These are phyloP conservation scores for Fusarium fujikuroi DNA, from an alignment of 2,329 filamentous ascomycete genomes.

Conservation along the genomic window DNA sequence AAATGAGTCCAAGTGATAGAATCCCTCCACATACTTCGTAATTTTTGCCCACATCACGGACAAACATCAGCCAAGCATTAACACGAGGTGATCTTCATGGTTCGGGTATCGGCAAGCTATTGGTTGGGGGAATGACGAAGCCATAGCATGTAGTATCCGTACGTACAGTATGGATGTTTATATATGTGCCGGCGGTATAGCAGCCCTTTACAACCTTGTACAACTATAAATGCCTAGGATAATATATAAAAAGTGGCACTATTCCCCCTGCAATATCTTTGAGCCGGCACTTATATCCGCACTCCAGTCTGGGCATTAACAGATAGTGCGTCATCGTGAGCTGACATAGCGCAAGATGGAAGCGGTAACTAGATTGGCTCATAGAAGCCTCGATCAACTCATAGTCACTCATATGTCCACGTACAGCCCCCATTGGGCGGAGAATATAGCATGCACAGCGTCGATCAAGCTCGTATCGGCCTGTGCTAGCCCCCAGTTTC, in stretches of 20 bases:
- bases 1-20: neutral
- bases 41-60: neutral
- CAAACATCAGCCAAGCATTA: conserved; percentile 19
- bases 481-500: neutral
- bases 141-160: neutral
- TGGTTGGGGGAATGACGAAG: conserved; percentile 2
- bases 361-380: neutral
- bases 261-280: neutral
- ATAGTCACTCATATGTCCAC: neutral
- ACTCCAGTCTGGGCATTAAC: neutral
- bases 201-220: neutral
- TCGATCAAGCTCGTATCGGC: conserved; percentile 14
- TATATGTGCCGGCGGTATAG: conserved; percentile 1
- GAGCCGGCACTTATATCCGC: neutral
- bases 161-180: neutral
- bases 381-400: neutral
- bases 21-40: neutral
- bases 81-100: conserved; percentile 17
- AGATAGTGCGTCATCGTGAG: conserved; percentile 13
- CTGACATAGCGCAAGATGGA: neutral
- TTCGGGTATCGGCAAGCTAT: conserved; percentile 16
- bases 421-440: neutral
- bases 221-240: neutral
- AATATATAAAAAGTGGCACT: conserved; percentile 1
- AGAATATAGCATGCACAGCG: neutral